Evolutionary conservation across 1,139 yeast species (phyloP).

Genomic region (Kurtzmaniella quercitrusa): DNA sequence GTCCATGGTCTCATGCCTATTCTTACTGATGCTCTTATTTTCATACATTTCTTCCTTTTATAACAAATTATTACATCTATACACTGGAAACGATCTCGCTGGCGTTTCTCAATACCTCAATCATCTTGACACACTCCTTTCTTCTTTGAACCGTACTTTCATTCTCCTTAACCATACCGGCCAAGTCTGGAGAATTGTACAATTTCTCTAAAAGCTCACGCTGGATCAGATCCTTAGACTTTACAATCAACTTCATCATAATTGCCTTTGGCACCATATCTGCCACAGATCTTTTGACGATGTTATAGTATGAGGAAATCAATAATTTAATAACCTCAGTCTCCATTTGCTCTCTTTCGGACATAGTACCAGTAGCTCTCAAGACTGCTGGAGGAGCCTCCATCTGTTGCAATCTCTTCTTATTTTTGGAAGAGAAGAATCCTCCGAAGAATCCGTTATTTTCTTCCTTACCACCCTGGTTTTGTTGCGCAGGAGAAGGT

Average conservation of each 20-base stretch:
- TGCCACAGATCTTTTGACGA: constrained; percentile 89
- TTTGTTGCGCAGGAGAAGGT: constrained; percentile 20
- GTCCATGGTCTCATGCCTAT: too few species aligned
- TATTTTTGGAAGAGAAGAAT: constrained; percentile 87
- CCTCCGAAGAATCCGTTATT: constrained; percentile 83
- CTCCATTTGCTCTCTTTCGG: constrained; percentile 94
- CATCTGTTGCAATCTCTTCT: constrained; percentile 91
- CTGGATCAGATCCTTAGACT: constrained; percentile 84
- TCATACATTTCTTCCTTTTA: not conserved
- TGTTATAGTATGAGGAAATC: constrained; percentile 84
- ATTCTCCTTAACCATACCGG: constrained; percentile 82
- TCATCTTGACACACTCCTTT: constrained; percentile 93
- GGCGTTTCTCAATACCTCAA: constrained; percentile 83
- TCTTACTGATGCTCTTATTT: too few species aligned
- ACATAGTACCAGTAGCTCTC: constrained; percentile 91
- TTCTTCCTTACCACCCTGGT: constrained; percentile 26
- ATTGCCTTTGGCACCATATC: constrained; percentile 94
- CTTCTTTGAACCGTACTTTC: constrained; percentile 92
- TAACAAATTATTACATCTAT: too few species aligned
- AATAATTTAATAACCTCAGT: constrained; percentile 93
- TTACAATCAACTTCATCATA: constrained; percentile 84
- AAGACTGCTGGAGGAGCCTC: constrained; percentile 96
- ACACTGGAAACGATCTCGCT: constrained; percentile 89
- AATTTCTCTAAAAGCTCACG: constrained; percentile 83
- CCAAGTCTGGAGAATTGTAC: constrained; percentile 72